Conservation (phyloP, 2,329 filamentous ascomycete species). For the Clarireedia homoeocarpa region DNA sequence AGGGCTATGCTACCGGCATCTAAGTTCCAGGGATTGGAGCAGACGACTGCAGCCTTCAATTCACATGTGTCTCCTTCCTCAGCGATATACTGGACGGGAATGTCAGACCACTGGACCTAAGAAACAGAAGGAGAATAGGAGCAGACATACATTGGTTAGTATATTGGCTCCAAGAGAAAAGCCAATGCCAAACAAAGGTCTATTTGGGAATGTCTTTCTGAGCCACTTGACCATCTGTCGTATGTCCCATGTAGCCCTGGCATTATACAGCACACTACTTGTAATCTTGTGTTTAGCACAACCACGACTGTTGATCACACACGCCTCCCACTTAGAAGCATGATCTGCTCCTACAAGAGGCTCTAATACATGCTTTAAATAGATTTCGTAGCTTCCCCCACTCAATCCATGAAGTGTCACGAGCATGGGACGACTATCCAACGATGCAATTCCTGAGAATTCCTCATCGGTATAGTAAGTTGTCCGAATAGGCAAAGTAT, state of each 20-base stretch:
- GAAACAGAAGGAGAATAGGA: not conserved
- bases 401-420: constrained; percentile 86
- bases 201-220: constrained; percentile 70
- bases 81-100: constrained; percentile 63
- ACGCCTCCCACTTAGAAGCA: constrained; percentile 62
- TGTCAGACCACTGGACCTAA: not conserved
- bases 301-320: constrained; percentile 87
- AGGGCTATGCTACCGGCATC: constrained; percentile 53
- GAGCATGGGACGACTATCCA: constrained; percentile 78
- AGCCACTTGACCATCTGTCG: constrained; percentile 76
- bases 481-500: constrained; percentile 66
- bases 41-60: constrained; percentile 58
- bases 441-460: constrained; percentile 55
- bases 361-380: constrained; percentile 75
- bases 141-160: constrained; percentile 69
- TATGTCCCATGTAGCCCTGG: constrained; percentile 88
- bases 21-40: constrained; percentile 53
- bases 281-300: constrained; percentile 83
- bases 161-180: constrained; percentile 96
- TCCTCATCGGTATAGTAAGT: constrained; percentile 63
- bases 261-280: constrained; percentile 85
- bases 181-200: constrained; percentile 81
- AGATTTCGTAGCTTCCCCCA: constrained; percentile 87
- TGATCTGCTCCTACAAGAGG: constrained; percentile 62
- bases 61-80: constrained; percentile 72